Evolutionary conservation across 1,284 basidiomycete species (phyloP), one percentile per base, ranked within the genome.

Genomic region (Sphagnurus paluster): DNA sequence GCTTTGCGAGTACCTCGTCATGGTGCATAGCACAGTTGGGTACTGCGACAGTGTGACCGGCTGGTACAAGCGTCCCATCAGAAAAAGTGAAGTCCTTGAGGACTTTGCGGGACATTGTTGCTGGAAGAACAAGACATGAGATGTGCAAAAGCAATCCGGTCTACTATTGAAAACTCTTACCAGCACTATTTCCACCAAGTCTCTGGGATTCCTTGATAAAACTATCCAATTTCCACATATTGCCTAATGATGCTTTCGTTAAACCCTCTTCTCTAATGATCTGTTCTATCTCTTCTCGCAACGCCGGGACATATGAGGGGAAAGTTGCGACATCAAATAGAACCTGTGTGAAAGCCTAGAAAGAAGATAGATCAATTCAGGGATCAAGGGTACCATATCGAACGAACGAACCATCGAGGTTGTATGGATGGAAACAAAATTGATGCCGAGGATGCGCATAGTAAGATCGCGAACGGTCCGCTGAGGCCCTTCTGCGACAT

Each of bases 161-260:
- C 29, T 14, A 23, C 14, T 28, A 33, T 13, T n/a, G 3, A 8
- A 10, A 17, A 8, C 2, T 51, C 64, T 2, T 35, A 69, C 68
- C 23, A 21, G 59, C 50, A 11, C 56, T 52, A 19, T 57, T 53
- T n/a, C 61, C 62, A 21, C 64, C 65, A 35, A 67, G 50, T 5
- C 76, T 60, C 42, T 70, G 66, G 0, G 69, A 67, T 52, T 79
- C 76, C 35, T 72, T 69, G 23, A 80, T 50, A 55, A 79, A 76
- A 44, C 76, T 79, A 50, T 80, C 77, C 14, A 79, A 48, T 48
- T 74, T 74, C 39, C 59, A 57, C 69, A 79, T 69, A 42, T 70
- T 74, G n/a, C 52, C 59, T 26, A 79, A 57, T 0, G 69, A 63
- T 0, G 50, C 51, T 51, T 76, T 76, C 0, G 69, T 69, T 71